These are phyloP conservation scores for Ceratobasidium sp. DNA, from an alignment of 1,284 basidiomycete species.

Conservation along the genomic window DNA sequence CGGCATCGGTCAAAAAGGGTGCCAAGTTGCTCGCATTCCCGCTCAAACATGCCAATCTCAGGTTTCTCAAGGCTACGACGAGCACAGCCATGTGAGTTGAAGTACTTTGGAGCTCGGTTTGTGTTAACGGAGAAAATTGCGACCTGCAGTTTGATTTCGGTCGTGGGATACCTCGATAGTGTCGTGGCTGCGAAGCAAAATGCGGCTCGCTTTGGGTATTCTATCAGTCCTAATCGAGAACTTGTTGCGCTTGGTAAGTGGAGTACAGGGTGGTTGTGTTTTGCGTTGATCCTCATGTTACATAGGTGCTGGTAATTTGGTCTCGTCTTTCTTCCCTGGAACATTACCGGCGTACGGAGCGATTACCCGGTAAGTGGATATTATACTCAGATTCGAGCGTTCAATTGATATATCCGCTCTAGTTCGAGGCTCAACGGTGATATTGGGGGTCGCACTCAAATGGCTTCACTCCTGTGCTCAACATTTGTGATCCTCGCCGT, in stretches of 20 bases:
- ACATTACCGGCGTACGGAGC: constrained; percentile 88
- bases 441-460: constrained; percentile 84
- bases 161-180: constrained; percentile 80
- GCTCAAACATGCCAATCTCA: constrained; percentile 62
- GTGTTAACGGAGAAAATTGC: constrained; percentile 25
- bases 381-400: constrained; percentile 18
- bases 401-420: not conserved
- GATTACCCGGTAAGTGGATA: constrained; percentile 69
- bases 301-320: constrained; percentile 75
- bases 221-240: constrained; percentile 91
- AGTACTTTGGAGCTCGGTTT: constrained; percentile 2
- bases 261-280: not conserved
- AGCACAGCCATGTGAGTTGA: constrained; percentile 73
- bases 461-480: constrained; percentile 83
- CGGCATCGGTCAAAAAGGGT: constrained; percentile 67
- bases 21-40: constrained; percentile 66
- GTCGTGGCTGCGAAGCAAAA: constrained; percentile 90
- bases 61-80: constrained; percentile 74
- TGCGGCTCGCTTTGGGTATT: constrained; percentile 79
- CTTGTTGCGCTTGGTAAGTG: constrained; percentile 71
- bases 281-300: constrained; percentile 15
- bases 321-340: constrained; percentile 80
- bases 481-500: constrained; percentile 78
- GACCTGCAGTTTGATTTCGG: constrained; percentile 64
- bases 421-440: constrained; percentile 86